Base-by-base conservation (phyloP, 352 stramenopile genomes). In the Globisporangium rhizosaccharum region DNA sequence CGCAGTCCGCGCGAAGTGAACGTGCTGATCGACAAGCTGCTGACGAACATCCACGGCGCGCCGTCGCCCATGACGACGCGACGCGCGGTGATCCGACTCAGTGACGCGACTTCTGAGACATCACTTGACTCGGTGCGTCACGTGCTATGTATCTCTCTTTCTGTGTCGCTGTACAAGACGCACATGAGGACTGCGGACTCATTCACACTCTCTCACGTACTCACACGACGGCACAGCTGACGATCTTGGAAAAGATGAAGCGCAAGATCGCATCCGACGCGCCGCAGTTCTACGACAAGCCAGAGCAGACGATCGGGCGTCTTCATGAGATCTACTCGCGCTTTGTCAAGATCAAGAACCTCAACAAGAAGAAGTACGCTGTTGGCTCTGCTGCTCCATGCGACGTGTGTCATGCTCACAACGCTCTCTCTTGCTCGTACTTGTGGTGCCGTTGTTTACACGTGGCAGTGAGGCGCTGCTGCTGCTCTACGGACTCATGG, bases 181-280 rank as follows among this genome's bases (percentile, higher is more conserved):
- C 30, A 26, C 25, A 7, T 11, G 5, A 65, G 1, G 36, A n/a
- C 17, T 44, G 14, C 14, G 17, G 3, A 20, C 41, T 1, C 41
- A 20, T 15, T 3, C 12, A 10, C 15, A 20, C 41, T 3, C 12
- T 46, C 15, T 46, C 14, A 46, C 41, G 17, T 20, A 48, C 56
- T 33, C 14, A 41, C 37, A 46, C 36, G 8, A 28, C 17, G 9
- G 4, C 23, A 8, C 50, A 92, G 83, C 74, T 88, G 15, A 67
- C 76, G 8, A 73, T 93, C 26, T 61, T 94, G 47, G 78, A 88
- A 49, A 85, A 90, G 63, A 94, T 94, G 50, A 89, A 87, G 70
- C 71, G 74, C 30, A 85, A 85, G 65, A 82, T 90, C 23, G 51
- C 53, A 28, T 53, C 53, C 18, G 71, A 90, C 49, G 46, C 67